Evolutionary conservation across 2,329 filamentous ascomycete genomes (phyloP), one percentile per base, ranked within the genome.

Genomic region (Apiospora sp.): DNA sequence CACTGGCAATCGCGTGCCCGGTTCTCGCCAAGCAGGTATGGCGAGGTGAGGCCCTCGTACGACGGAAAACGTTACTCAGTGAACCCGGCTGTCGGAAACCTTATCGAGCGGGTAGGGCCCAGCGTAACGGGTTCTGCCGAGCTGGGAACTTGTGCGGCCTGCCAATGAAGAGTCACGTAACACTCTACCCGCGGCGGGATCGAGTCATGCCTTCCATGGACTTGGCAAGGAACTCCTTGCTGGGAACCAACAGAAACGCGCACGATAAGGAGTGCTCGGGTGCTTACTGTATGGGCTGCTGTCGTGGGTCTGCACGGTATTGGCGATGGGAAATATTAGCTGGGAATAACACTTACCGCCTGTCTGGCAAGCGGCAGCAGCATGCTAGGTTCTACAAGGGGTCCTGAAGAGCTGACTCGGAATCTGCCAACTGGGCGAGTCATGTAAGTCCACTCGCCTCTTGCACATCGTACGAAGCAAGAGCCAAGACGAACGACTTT

Each of bases 71-170:
- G 48, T n/a, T 51, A 51, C 24, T 51, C 48, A 51, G 8, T 6
- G 19, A 3, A 27, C 48, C 48, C 7, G 48, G 48, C n/a, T 51
- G 48, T 51, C n/a, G 48, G n/a, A 51, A 51, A 51, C 48, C 48
- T 51, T 51, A 51, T 51, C 48, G n/a, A n/a, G 48, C 48, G 48
- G 48, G n/a, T 51, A 51, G 48, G 48, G 48, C 48, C 48, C 48
- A 51, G n/a, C 12, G n/a, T 24, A 24, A 51, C 48, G 48, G 48
- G 2, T 24, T 51, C n/a, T 51, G 10, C 48, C 48, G 48, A 27
- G 48, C 4, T 8, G 8, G 24, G 48, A n/a, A 24, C 12, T 10
- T 43, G 41, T 12, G 41, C n/a, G 12, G 12, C 10, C 8, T n/a
- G 48, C 48, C 48, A 51, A 51, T 51, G 4, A 49, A 7, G 22